These are phyloP conservation scores for Pythium sp. DNA, from an alignment of 352 stramenopile species.

Conservation along the genomic window DNA sequence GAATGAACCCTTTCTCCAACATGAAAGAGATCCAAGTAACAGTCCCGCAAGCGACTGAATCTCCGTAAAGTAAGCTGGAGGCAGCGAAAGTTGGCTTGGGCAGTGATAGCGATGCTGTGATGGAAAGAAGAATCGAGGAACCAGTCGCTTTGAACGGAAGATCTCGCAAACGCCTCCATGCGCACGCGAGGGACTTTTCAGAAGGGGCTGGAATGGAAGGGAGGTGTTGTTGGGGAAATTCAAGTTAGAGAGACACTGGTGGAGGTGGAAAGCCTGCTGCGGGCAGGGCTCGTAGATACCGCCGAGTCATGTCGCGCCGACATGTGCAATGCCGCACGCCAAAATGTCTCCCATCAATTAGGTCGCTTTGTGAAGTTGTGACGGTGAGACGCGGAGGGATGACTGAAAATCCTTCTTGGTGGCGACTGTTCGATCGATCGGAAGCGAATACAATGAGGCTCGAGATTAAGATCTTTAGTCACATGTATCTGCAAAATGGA, in stretches of 20 bases:
- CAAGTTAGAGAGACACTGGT: neutral
- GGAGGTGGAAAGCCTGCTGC: neutral
- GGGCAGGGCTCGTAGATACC: neutral
- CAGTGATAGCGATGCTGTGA: neutral
- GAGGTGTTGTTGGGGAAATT: neutral
- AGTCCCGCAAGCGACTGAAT: neutral
- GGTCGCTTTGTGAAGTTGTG: neutral
- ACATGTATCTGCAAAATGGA: neutral
- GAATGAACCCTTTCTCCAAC: neutral
- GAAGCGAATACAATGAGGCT: neutral
- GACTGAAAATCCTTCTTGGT: neutral
- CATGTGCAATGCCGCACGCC: neutral
- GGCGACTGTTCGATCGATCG: neutral
- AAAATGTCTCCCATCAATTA: neutral
- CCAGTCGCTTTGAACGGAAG: neutral
- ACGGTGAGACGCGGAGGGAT: neutral
- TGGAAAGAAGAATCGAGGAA: neutral
- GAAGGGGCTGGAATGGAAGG: neutral
- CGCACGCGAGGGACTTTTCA: neutral
- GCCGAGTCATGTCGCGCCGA: neutral
- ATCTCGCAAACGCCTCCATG: neutral
- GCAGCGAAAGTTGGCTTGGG: neutral
- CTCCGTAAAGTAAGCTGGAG: neutral
- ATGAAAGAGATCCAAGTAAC: neutral
- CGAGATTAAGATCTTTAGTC: slow-evolving; percentile 1